phyloP scores from a whole-genome alignment of 169 alveolate genomes.

The Babesia bovis region DNA sequence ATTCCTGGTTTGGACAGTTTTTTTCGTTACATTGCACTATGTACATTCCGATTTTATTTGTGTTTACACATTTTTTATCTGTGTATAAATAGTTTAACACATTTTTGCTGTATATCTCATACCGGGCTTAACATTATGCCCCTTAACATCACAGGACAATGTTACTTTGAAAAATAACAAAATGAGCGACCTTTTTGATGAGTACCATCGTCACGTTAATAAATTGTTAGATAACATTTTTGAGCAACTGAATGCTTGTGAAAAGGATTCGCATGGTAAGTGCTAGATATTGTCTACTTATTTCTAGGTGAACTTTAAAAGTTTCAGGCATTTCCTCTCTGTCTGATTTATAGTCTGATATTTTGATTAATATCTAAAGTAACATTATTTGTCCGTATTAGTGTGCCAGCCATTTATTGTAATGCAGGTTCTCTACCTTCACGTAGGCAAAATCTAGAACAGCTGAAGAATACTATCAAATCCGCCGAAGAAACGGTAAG shows the following conservation, averaged over 20 bases:
- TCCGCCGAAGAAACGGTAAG: slow-evolving; percentile 68
- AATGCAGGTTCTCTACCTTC: slow-evolving; percentile 3
- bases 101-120: neutral
- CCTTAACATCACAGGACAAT: neutral
- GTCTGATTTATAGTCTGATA: no score
- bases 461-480: slow-evolving; percentile 30
- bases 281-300: neutral
- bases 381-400: no score
- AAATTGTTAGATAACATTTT: slow-evolving; percentile 15
- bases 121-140: neutral
- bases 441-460: slow-evolving; percentile 26
- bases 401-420: no score
- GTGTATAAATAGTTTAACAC: neutral
- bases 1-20: slow-evolving; percentile 89
- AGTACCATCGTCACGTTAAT: slow-evolving; percentile 46
- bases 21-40: slow-evolving; percentile 1
- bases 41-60: neutral
- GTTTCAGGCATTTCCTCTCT: no score
- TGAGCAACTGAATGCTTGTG: slow-evolving; percentile 36
- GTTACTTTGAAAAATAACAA: neutral
- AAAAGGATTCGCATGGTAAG: slow-evolving; percentile 29
- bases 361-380: no score
- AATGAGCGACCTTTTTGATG: slow-evolving; percentile 62
- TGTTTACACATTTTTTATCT: neutral
- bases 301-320: no score